A percentile compares a stretch with the other conserved stretches of the same genome.
Conservation (phyloP, 331 rosid species). For the Saraca asoca region DNA sequence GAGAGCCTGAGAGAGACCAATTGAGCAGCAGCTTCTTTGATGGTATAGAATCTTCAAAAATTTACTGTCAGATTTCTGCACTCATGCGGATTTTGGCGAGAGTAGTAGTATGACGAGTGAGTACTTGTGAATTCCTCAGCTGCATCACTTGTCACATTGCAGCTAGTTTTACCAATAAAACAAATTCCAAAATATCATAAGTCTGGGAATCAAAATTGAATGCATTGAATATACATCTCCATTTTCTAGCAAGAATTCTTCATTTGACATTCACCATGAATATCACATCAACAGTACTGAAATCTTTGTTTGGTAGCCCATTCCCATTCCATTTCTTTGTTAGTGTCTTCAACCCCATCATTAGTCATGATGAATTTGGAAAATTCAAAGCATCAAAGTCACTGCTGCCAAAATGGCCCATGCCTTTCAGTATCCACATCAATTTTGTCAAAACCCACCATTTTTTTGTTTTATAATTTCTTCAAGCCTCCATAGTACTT, state of each 20-base stretch:
- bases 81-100: neutral
- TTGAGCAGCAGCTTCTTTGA: constrained; percentile 36
- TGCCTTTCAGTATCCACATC: constrained; percentile 14
- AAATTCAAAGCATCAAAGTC: constrained; percentile 22
- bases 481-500: constrained; percentile 74
- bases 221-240: constrained; percentile 36
- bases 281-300: constrained; percentile 47
- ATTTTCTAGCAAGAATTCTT: constrained; percentile 37
- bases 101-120: constrained; percentile 7
- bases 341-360: constrained; percentile 38
- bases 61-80: constrained; percentile 5
- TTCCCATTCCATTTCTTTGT: constrained; percentile 41
- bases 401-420: constrained; percentile 27
- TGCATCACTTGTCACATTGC: constrained; percentile 28
- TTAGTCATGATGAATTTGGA: constrained; percentile 38
- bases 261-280: constrained; percentile 34
- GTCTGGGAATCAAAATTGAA: constrained; percentile 32
- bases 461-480: constrained; percentile 55
- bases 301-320: constrained; percentile 33
- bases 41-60: constrained; percentile 17
- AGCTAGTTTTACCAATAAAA: constrained; percentile 20
- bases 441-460: constrained; percentile 14
- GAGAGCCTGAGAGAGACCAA: too few species aligned
- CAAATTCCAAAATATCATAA: constrained; percentile 33
- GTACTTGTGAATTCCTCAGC: neutral